A percentile compares a stretch with the other conserved stretches of the same genome.
Conservation (phyloP, 2,329 filamentous ascomycete species). For the Xylariaceae sp. region DNA sequence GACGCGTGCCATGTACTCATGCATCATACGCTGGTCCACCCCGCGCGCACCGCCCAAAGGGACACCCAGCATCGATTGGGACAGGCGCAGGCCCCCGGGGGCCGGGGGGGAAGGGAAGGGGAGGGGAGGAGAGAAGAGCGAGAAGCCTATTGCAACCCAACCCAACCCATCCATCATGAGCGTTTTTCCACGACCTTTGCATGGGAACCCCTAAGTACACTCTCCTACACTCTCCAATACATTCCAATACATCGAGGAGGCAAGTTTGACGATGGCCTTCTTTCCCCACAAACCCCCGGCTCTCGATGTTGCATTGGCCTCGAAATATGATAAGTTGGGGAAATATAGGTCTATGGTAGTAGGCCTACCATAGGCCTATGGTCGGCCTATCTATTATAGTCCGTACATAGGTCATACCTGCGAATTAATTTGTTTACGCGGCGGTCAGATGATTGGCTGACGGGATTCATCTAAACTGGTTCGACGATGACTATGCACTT, state of each 20-base stretch:
- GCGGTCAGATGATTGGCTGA: slow-evolving; percentile 1
- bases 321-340: neutral
- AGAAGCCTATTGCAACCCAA: neutral
- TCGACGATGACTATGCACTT: neutral
- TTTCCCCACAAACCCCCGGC: neutral
- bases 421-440: neutral
- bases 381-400: too few species aligned
- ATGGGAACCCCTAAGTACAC: neutral
- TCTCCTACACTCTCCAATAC: too few species aligned
- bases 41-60: slow-evolving; percentile 11
- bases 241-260: neutral
- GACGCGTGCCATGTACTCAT: slow-evolving; percentile 6
- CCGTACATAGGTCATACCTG: neutral
- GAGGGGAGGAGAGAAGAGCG: too few species aligned
- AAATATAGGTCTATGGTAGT: neutral
- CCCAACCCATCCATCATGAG: neutral
- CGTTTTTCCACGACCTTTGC: slow-evolving; percentile 1
- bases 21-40: neutral
- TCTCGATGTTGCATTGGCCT: neutral
- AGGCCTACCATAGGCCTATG: too few species aligned
- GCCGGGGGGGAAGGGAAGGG: neutral
- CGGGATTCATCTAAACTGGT: neutral
- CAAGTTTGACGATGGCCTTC: neutral
- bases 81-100: slow-evolving; percentile 1
- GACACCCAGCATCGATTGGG: slow-evolving; percentile 15